phyloP scores from a whole-genome alignment of 805 yeast genomes.

The Maudiozyma barnettii region DNA sequence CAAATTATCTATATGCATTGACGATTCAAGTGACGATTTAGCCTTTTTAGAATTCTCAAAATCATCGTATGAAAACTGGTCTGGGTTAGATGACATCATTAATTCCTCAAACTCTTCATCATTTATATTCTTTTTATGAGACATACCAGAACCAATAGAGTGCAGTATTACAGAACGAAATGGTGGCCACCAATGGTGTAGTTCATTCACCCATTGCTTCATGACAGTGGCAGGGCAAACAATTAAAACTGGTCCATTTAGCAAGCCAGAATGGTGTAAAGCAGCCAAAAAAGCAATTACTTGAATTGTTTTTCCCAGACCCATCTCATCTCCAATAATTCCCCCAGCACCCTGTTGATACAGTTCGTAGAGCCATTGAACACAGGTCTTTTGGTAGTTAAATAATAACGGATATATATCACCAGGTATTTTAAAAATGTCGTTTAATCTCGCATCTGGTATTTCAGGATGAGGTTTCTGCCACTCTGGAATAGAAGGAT shows the following conservation, averaged over 20 bases:
- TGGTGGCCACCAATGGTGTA: conserved; percentile 98
- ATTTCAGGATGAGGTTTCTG: conserved; percentile 63
- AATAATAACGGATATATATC: conserved; percentile 80
- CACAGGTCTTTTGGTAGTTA: conserved; percentile 92
- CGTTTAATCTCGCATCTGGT: conserved; percentile 67
- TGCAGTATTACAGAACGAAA: conserved; percentile 77
- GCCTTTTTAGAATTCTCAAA: conserved; percentile 21
- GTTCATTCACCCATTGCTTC: conserved; percentile 94
- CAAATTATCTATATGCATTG: conserved; percentile 23
- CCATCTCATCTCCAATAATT: conserved; percentile 97
- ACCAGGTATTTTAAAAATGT: conserved; percentile 72
- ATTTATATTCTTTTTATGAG: conserved; percentile 24
- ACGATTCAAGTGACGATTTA: conserved; percentile 24
- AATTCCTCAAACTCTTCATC: conserved; percentile 46
- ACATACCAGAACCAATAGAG: conserved; percentile 87
- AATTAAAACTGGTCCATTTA: conserved; percentile 69
- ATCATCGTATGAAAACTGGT: conserved; percentile 37
- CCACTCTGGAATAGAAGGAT: conserved; percentile 46
- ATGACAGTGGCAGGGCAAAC: conserved; percentile 96
- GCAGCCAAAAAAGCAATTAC: conserved; percentile 87
- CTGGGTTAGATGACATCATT: conserved; percentile 30
- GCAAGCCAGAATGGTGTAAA: conserved; percentile 66
- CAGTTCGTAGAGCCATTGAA: conserved; percentile 96
- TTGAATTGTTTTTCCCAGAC: conserved; percentile 91
- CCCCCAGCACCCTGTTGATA: conserved; percentile 87